A percentile compares a stretch with the other conserved stretches of the same genome.
These are phyloP conservation scores for Colletotrichum cuscutae DNA, from an alignment of 2,329 filamentous ascomycete genomes.

Conservation along the genomic window DNA sequence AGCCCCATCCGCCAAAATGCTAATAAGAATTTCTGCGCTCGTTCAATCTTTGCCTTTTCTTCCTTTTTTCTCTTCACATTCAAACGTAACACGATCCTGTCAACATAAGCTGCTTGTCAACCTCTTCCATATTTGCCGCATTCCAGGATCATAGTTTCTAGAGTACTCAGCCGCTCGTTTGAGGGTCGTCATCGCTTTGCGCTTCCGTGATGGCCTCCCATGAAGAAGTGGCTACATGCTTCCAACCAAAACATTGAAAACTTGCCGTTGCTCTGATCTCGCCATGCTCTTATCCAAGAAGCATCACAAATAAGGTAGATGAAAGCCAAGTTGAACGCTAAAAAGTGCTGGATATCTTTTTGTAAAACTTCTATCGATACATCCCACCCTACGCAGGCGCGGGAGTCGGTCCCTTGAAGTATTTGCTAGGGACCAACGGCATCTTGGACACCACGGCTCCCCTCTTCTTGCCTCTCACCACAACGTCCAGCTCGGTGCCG, in stretches of 20 bases:
- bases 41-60: not conserved
- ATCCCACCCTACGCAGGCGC: slow-evolving; percentile 30
- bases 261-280: not conserved
- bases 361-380: slow-evolving; percentile 23
- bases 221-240: slow-evolving; percentile 39
- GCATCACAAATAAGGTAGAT: not conserved
- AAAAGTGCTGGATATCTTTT: slow-evolving; percentile 18
- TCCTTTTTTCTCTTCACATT: slow-evolving; percentile 18
- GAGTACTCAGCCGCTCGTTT: slow-evolving; percentile 36
- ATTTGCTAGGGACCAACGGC: slow-evolving; percentile 87
- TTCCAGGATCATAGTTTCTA: slow-evolving; percentile 31
- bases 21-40: slow-evolving; percentile 28
- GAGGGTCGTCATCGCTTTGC: slow-evolving; percentile 53
- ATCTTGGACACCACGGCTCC: slow-evolving; percentile 84
- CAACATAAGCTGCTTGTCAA: slow-evolving; percentile 23
- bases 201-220: slow-evolving; percentile 53
- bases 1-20: slow-evolving; percentile 2
- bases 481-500: slow-evolving; percentile 82
- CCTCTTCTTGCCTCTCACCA: slow-evolving; percentile 81
- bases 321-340: not conserved
- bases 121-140: slow-evolving; percentile 28
- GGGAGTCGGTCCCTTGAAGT: slow-evolving; percentile 64
- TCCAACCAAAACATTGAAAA: slow-evolving; percentile 2
- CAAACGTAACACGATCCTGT: slow-evolving; percentile 34
- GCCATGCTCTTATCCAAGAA: not conserved